Evolutionary conservation across 805 yeast species (phyloP), one percentile per base, ranked within the genome.

Genomic region (Saturnispora zaruensis): DNA sequence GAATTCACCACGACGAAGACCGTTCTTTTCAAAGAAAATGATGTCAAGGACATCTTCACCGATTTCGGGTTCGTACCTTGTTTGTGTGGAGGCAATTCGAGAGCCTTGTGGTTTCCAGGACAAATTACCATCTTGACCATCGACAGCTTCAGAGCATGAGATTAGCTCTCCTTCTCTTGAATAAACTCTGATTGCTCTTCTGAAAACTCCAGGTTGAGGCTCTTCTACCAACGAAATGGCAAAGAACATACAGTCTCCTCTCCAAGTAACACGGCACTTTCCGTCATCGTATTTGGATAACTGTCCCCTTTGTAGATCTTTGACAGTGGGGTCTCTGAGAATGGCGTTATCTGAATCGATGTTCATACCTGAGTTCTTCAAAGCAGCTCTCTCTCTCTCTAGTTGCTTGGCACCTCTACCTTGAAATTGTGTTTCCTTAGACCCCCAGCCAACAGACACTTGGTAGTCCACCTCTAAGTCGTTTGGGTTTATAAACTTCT

Each of bases 371-470:
- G 90, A 82, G 59, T 77, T 77, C 63, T 59, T 81, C 72, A 77
- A 66, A 2, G 80, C 76, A 46, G 63, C 63, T 50, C 69, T 67
- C 57, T 77, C 84, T 66, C 91, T 75, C 66, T 85, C 95, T 53
- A 78, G 61, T 6, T 85, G 88, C 59, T 82, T 83, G 28, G 86
- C 93, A 55, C 99, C 99, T 60, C 78, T 82, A 46, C 99, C 99
- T 66, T 84, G 81, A 66, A 93, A 93, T 68, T 93, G 99, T 0
- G 99, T 93, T 65, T 91, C 98, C 57, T 84, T 82, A 54, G 84
- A 86, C 61, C 99, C 99, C 99, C 99, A 93, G 24, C 99, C 99
- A 41, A 93, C 96, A 25, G 91, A 83, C 34, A 93, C 96, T 62
- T 93, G 96, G 56, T 81, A 82, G 2, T 89, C 82, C 45, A 78